These are phyloP conservation scores for Chaetomium cochliodes DNA, from an alignment of 495 filamentous ascomycete species.

Conservation along the genomic window DNA sequence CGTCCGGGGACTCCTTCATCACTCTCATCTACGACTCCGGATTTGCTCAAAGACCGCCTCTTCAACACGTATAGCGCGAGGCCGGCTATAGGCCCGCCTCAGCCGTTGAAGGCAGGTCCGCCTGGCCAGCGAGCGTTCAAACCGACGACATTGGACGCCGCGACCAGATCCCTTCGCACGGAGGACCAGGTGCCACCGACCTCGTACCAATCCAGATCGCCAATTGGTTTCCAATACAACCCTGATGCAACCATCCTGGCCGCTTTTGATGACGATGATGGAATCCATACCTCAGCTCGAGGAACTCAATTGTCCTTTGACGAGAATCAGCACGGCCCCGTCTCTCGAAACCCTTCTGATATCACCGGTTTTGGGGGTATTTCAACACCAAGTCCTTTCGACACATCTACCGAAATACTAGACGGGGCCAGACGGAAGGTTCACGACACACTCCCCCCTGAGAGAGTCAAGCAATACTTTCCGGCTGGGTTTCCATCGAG, in stretches of 20 bases:
- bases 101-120: constrained; percentile 49
- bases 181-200: constrained; percentile 2
- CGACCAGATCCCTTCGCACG: constrained; percentile 14
- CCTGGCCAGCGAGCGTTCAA: constrained; percentile 46
- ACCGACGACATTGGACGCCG: constrained; percentile 32
- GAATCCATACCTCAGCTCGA: not conserved
- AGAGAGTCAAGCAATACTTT: constrained; percentile 25
- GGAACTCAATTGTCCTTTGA: not conserved
- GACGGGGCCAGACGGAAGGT: constrained; percentile 14
- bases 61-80: constrained; percentile 15
- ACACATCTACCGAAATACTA: not conserved
- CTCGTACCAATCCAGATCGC: constrained; percentile 1
- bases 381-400: not conserved
- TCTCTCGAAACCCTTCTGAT: not conserved
- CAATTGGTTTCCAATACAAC: constrained; percentile 3
- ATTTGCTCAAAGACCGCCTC: constrained; percentile 15
- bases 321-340: not conserved
- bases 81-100: constrained; percentile 40
- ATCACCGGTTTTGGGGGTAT: not conserved
- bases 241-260: not conserved
- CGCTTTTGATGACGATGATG: not conserved
- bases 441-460: constrained; percentile 29
- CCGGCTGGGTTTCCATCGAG: constrained; percentile 22
- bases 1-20: constrained; percentile 22
- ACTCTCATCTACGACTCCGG: constrained; percentile 8